Evolutionary conservation across 1,284 basidiomycete genomes (phyloP).

Genomic region (Anthracocystis walkeri): DNA sequence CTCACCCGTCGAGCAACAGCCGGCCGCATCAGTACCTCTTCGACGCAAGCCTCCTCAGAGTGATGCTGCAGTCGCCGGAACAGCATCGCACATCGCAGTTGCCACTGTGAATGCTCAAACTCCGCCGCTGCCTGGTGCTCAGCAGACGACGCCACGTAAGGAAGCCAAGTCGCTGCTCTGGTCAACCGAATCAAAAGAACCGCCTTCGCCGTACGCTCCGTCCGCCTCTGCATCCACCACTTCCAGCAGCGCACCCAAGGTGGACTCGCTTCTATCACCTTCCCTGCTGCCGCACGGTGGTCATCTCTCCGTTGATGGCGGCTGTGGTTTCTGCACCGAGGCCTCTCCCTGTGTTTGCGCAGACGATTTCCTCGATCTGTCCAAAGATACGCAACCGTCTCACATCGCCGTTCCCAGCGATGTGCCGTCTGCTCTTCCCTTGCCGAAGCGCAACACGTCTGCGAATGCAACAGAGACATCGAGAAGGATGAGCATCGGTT

Average conservation of each 20-base stretch:
- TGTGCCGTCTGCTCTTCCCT: conserved; percentile 28
- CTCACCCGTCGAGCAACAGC: background rate
- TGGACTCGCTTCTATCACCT: conserved; percentile 25
- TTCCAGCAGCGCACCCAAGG: background rate
- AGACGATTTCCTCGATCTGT: conserved; percentile 47
- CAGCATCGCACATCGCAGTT: background rate
- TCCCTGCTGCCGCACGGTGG: conserved; percentile 26
- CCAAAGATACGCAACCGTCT: conserved; percentile 17
- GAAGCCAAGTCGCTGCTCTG: conserved; percentile 30
- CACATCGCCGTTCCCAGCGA: conserved; percentile 37
- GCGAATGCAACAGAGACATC: conserved; percentile 21
- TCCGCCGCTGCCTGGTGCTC: background rate
- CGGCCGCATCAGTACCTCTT: conserved; percentile 24
- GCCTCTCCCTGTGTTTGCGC: conserved; percentile 58
- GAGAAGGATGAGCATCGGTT: conserved; percentile 45
- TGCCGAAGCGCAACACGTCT: conserved; percentile 24
- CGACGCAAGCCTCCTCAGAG: conserved; percentile 3
- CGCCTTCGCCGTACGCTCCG: conserved; percentile 9
- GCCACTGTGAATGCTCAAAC: background rate
- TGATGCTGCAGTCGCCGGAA: background rate
- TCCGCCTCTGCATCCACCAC: background rate
- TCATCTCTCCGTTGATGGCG: conserved; percentile 41
- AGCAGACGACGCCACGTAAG: conserved; percentile 20
- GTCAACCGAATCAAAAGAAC: conserved; percentile 20
- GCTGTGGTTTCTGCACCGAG: conserved; percentile 65